phyloP scores from a whole-genome alignment of 2,329 filamentous ascomycete genomes.

The Emergomyces orientalis region DNA sequence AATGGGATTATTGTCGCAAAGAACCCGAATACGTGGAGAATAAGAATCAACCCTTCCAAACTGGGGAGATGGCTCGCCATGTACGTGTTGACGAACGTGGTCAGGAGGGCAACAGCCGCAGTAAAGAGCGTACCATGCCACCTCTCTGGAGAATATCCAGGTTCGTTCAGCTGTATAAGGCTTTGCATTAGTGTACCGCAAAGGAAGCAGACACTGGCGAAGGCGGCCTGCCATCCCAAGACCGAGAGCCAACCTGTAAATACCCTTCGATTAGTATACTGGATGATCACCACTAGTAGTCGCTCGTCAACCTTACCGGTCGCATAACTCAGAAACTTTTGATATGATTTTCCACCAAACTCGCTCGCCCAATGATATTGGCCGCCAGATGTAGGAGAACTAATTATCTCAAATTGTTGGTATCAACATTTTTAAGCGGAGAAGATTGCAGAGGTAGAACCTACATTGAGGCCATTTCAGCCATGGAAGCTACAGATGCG shows the following conservation, averaged over 20 bases:
- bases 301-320: conserved; percentile 25
- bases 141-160: conserved; percentile 28
- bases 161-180: conserved; percentile 30
- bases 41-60: conserved; percentile 42
- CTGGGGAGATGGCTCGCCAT: conserved; percentile 37
- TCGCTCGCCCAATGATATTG: conserved; percentile 38
- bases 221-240: conserved; percentile 37
- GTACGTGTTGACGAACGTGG: conserved; percentile 37
- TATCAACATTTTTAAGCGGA: not conserved
- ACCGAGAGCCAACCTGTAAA: conserved; percentile 33
- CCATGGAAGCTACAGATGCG: conserved; percentile 27
- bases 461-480: conserved; percentile 34
- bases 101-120: conserved; percentile 35
- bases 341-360: conserved; percentile 27
- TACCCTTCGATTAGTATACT: conserved; percentile 1
- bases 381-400: conserved; percentile 34
- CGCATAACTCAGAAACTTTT: conserved; percentile 40
- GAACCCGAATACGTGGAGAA: conserved; percentile 45
- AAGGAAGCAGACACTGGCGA: conserved; percentile 30
- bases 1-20: conserved; percentile 44
- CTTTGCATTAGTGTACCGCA: conserved; percentile 30
- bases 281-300: too few relatives aligned
- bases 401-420: conserved; percentile 25
- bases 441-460: conserved; percentile 1
- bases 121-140: conserved; percentile 45